Conservation (phyloP, 371 early-diverging fungal species). For the Nematocida sp. region DNA sequence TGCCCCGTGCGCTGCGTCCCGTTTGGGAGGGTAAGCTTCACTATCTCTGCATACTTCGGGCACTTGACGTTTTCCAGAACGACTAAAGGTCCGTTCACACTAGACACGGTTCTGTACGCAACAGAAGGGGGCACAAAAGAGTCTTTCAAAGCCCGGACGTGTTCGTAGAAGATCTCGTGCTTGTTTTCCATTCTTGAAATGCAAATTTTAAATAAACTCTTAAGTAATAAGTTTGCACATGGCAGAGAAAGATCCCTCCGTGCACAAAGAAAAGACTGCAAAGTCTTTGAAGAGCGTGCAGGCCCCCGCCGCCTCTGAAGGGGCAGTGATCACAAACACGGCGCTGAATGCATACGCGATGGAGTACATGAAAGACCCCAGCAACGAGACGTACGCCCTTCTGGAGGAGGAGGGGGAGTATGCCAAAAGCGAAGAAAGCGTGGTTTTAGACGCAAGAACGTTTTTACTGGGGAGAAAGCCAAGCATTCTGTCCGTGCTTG, state of each 20-base stretch:
- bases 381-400: slow-evolving; percentile 11
- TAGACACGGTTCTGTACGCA: slow-evolving; percentile 84
- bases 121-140: neutral
- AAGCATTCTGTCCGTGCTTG: neutral
- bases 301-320: neutral
- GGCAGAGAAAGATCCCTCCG: neutral
- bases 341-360: slow-evolving; percentile 23
- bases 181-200: neutral
- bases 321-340: slow-evolving; percentile 19
- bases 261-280: neutral
- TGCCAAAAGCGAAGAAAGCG: neutral
- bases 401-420: slow-evolving; percentile 4
- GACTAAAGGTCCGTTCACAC: slow-evolving; percentile 98
- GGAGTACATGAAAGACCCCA: slow-evolving; percentile 29
- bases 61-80: slow-evolving; percentile 95
- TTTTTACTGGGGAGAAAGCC: neutral
- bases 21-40: slow-evolving; percentile 88
- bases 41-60: slow-evolving; percentile 95
- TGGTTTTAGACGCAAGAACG: neutral
- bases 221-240: neutral
- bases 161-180: slow-evolving; percentile 32
- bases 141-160: slow-evolving; percentile 40
- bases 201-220: neutral
- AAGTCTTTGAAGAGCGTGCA: neutral
- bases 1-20: slow-evolving; percentile 89